Evolutionary conservation across 2,329 filamentous ascomycete genomes (phyloP), one percentile per base, ranked within the genome.

Genomic region (Stagonosporopsis cucurbitacearum): DNA sequence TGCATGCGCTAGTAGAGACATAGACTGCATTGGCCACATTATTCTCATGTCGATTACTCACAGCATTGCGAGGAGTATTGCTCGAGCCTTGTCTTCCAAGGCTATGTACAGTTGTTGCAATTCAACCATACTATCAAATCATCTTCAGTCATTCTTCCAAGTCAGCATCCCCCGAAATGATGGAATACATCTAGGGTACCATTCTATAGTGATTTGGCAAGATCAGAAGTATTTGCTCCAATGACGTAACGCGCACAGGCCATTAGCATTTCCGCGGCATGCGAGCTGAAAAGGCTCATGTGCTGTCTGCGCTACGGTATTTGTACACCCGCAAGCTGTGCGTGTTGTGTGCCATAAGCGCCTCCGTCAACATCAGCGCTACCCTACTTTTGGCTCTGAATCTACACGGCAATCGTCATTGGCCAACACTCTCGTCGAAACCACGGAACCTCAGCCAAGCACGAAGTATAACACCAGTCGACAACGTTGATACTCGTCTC

Each of bases 61-160:
- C 54, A 62, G 58, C 63, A 65, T 65, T 65, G 58, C 60, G 49
- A 45, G 63, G 63, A 59, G 63, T 65, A 54, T 33, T 53, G 41
- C 53, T 46, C 19, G 40, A 33, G 44, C 40, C 49, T 57, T 42
- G 9, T 28, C 40, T 41, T 45, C 9, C 17, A 33, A 47, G 53
- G 53, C 42, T 47, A 37, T 56, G 47, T 48, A 56, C 46, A 51
- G 42, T 47, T 41, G 53, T 39, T 23, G 41, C 42, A 42, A 43
- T 48, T 43, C 35, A 43, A 33, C 13, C 6, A n/a, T n/a, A n/a
- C 20, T 48, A 43, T 20, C 28, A 50, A 49, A 42, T 37, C 4
- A 22, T 48, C 20, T 15, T 30, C 28, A 12, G 13, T 12, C 9
- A 1, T 30, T 30, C 9, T 11, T 9, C 28, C 9, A 25, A 40